Percentiles rank a stretch among this genome's conserved stretches.
These are phyloP conservation scores for Coccomyxa sp. DNA, from an alignment of 139 green algal species.

Conservation along the genomic window DNA sequence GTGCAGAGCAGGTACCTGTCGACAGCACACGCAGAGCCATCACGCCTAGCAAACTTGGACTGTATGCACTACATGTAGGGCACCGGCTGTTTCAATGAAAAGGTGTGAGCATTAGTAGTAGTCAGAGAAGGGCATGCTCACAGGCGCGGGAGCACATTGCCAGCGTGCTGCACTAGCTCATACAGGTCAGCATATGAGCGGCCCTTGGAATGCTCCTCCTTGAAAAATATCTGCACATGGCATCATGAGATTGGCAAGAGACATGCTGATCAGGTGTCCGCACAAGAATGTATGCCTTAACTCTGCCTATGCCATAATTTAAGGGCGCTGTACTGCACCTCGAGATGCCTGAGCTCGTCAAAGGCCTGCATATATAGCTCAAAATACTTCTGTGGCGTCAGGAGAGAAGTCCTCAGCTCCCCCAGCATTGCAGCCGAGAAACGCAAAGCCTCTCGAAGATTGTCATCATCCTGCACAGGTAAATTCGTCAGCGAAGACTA, in stretches of 20 bases:
- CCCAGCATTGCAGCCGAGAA: constrained; percentile 85
- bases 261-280: neutral
- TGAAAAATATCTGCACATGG: constrained; percentile 70
- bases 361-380: constrained; percentile 93
- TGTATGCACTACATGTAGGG: too few relatives aligned
- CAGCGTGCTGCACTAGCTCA: constrained; percentile 93
- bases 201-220: constrained; percentile 69
- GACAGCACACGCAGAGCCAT: too few relatives aligned
- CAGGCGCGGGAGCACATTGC: constrained; percentile 93
- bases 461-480: constrained; percentile 89
- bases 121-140: constrained; percentile 42
- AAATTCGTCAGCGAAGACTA: too few relatives aligned
- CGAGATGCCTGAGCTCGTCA: constrained; percentile 80
- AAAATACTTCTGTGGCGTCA: constrained; percentile 96
- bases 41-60: too few relatives aligned
- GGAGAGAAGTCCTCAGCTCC: constrained; percentile 86
- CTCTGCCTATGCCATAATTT: neutral
- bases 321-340: too few relatives aligned
- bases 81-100: neutral
- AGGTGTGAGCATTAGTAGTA: neutral
- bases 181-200: constrained; percentile 80
- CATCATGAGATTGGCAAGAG: neutral
- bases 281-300: neutral
- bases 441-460: constrained; percentile 90
- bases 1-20: constrained; percentile 89